A percentile compares a stretch with the other conserved stretches of the same genome.
phyloP scores from a whole-genome alignment of 2,329 filamentous ascomycete genomes.

The Nakataea oryzae region DNA sequence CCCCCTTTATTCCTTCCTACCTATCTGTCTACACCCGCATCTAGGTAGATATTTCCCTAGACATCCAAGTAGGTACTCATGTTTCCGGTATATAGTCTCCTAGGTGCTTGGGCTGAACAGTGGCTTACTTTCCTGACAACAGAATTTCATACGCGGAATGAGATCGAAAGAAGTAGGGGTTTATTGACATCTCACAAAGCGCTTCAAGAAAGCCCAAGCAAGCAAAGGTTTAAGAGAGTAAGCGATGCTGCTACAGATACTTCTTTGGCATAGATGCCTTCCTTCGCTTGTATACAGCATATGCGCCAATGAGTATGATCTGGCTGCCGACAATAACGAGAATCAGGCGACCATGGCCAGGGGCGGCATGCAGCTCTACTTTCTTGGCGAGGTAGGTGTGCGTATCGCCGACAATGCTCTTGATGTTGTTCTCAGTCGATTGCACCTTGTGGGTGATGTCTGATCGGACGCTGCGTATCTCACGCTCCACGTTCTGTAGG shows the following conservation, averaged over 20 bases:
- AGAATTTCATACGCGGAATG: too few relatives aligned
- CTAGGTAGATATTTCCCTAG: too few relatives aligned
- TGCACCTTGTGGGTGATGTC: constrained; percentile 39
- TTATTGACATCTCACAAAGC: too few relatives aligned
- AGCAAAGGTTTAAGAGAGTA: background rate
- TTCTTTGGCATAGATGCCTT: constrained; percentile 77
- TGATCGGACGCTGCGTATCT: constrained; percentile 46
- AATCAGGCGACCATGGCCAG: constrained; percentile 45
- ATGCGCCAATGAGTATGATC: constrained; percentile 55
- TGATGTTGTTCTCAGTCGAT: constrained; percentile 41
- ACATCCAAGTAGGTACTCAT: too few relatives aligned
- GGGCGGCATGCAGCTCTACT: constrained; percentile 32
- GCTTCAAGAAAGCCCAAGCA: background rate
- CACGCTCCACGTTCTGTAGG: constrained; percentile 43
- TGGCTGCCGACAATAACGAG: constrained; percentile 68
- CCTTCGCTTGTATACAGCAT: constrained; percentile 71
- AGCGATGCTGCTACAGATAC: constrained; percentile 50
- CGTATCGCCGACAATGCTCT: constrained; percentile 34
- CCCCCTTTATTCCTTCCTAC: too few relatives aligned
- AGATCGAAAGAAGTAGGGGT: too few relatives aligned
- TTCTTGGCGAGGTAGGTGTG: constrained; percentile 38
- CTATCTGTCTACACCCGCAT: too few relatives aligned
- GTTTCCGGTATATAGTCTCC: too few relatives aligned
- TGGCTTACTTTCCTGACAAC: too few relatives aligned
- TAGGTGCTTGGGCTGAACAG: too few relatives aligned